phyloP scores from a whole-genome alignment of 352 stramenopile species.

The Globisporangium nodosum region DNA sequence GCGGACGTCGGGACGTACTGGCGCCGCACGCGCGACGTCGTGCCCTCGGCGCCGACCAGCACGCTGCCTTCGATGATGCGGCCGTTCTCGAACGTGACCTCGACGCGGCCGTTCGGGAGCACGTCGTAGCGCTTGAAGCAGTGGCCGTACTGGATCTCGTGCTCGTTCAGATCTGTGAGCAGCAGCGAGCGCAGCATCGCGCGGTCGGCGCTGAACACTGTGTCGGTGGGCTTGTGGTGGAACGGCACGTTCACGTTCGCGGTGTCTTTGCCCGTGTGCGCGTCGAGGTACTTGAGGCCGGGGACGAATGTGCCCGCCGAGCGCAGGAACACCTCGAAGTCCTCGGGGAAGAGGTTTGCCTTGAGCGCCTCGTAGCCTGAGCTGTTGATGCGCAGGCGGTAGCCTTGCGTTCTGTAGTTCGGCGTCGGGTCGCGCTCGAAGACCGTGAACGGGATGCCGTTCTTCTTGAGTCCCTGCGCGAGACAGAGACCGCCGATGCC shows the following conservation, averaged over 20 bases:
- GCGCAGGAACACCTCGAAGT: slow-evolving; percentile 56
- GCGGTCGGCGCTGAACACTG: slow-evolving; percentile 44
- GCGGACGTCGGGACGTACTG: slow-evolving; percentile 44
- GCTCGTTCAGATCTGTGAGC: slow-evolving; percentile 42
- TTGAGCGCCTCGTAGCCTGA: slow-evolving; percentile 56
- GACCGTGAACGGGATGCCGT: slow-evolving; percentile 54
- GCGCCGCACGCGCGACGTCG: slow-evolving; percentile 46
- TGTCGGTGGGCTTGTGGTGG: slow-evolving; percentile 3
- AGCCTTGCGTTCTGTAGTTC: slow-evolving; percentile 60
- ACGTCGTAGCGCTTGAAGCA: slow-evolving; percentile 44
- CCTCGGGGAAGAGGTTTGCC: slow-evolving; percentile 27
- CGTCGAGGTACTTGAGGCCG: slow-evolving; percentile 44
- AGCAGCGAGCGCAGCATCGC: slow-evolving; percentile 37
- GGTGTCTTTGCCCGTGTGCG: slow-evolving; percentile 15
- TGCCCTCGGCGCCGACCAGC: slow-evolving; percentile 53
- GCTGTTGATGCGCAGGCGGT: slow-evolving; percentile 55
- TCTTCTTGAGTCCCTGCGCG: slow-evolving; percentile 50
- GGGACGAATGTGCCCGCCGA: slow-evolving; percentile 47
- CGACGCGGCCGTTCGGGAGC: slow-evolving; percentile 36
- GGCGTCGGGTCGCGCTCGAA: slow-evolving; percentile 49
- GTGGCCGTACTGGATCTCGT: slow-evolving; percentile 53
- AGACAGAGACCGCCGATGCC: slow-evolving; percentile 59
- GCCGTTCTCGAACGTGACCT: slow-evolving; percentile 54
- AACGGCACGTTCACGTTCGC: slow-evolving; percentile 1
- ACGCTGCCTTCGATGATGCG: slow-evolving; percentile 36